Evolutionary conservation across 495 filamentous ascomycete species (phyloP).

Genomic region (Tuber calosporum): DNA sequence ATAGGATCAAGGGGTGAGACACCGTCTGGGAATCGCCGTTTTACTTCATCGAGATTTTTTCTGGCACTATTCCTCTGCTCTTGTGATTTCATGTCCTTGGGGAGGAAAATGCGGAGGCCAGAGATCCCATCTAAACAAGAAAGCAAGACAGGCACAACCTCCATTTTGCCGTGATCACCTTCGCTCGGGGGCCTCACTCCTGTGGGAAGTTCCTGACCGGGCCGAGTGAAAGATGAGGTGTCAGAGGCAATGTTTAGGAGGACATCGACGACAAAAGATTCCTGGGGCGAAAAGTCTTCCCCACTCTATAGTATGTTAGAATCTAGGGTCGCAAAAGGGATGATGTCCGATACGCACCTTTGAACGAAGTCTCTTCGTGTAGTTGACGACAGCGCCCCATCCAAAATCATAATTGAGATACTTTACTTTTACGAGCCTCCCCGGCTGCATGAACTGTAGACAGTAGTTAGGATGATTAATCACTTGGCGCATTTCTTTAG

Average conservation of each 20-base stretch:
- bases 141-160: constrained; percentile 79
- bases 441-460: constrained; percentile 68
- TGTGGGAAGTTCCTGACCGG: constrained; percentile 55
- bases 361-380: constrained; percentile 48
- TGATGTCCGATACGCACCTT: constrained; percentile 23
- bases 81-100: constrained; percentile 58
- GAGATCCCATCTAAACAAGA: constrained; percentile 71
- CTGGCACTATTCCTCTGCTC: constrained; percentile 60
- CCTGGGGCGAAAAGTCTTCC: constrained; percentile 60
- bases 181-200: constrained; percentile 57
- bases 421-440: constrained; percentile 76
- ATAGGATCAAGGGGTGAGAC: constrained; percentile 81
- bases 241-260: constrained; percentile 62
- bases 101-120: constrained; percentile 69
- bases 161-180: constrained; percentile 66
- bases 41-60: constrained; percentile 64
- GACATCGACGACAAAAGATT: constrained; percentile 74
- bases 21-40: constrained; percentile 85
- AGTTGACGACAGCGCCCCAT: constrained; percentile 81
- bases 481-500: constrained; percentile 76
- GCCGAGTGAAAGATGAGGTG: constrained; percentile 52
- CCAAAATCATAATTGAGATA: constrained; percentile 75
- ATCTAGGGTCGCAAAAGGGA: constrained; percentile 31
- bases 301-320: constrained; percentile 53
- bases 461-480: constrained; percentile 84